Evolutionary conservation across 129 eudicot genomes (phyloP), one percentile per base, ranked within the genome.

Genomic region (Rutidosis leptorrhynchoides): DNA sequence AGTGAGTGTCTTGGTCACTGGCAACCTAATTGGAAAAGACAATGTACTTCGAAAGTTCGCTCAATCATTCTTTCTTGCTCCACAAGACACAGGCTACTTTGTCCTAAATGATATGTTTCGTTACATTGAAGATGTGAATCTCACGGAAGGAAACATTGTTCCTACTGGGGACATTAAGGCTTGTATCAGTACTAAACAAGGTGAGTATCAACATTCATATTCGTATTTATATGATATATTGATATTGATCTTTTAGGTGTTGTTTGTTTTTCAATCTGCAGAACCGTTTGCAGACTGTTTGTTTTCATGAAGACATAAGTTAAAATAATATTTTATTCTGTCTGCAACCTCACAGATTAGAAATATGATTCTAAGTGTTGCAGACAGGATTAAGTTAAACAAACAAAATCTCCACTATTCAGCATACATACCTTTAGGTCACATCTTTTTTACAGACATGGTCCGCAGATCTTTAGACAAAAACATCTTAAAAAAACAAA

Each of bases 31-130:
- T 23, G 84, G 89, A 62, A 80, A 77, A 81, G 96, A 86, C 58
- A 70, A 74, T 58, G 62, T 72, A 24, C 70, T 72, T 37, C 75
- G 83, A 57, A 73, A 81, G 60, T 93, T 94, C 40, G 51, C 90
- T 12, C 99, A 94, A 56, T 60, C 86, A 28, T 94, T 94, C 74
- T 94, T 94, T 58, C 95, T 94, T 64, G 99, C 99, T 5, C 99
- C 99, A 8, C 99, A 94, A 66, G 95, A 94, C 32, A 81, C 70
- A 62, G 99, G 99, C n/a, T 94, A 78, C 87, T 94, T 80, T 79
- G 97, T 94, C 73, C 69, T 94, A 67, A 94, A 94, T 60, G 97
- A 94, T 77, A 82, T 94, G 58, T 87, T 94, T 43, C 85, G 90
- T 17, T 94, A 89, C 49, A 49, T 89, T 77, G 95, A 86, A 45